Base-by-base conservation (phyloP, 2,329 filamentous ascomycete genomes). In the Coniella vitis region DNA sequence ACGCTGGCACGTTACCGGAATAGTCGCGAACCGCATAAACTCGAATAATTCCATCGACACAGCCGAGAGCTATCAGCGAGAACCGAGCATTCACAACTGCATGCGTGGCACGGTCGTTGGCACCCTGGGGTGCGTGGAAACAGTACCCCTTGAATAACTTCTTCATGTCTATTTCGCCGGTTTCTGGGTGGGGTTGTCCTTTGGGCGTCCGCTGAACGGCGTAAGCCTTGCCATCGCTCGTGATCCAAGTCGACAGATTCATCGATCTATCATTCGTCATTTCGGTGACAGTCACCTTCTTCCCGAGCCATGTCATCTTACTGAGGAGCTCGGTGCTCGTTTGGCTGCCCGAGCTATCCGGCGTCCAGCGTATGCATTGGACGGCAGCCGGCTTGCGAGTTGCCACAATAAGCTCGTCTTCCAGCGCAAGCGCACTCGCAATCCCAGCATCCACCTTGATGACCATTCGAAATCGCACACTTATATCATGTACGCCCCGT, bases 401-500 rank as follows among this genome's bases (percentile, higher is more conserved):
- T 4, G 93, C 88, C 45, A 98, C 90, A 19, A 97, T 76, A 36
- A 98, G 73, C 65, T 97, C 93, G 48, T 95, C 88, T 56, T 97
- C 93, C 19, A 97, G 75, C 2, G 93, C 91, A 47, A 97, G 70
- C 10, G 87, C 89, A 60, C 84, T 87, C 57, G 84, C 83, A 58
- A 98, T 96, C 2, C 93, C 93, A 3, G 93, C 93, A 66, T 98
- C 93, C 16, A 98, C 89, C 63, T 95, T 94, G 61, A 98, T 97
- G 13, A 95, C 91, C 87, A 96, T 95, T 49, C 91, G 81, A 67
- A 98, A 98, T 10, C 89, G 86, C 42, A 98, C 77, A 59, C 86
- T 95, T 48, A 95, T 81, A 66, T 98, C 93, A 46, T 82, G 80
- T 44, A 95, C 83, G 3, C 88, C 88, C 42, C 78, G 78, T 9